A percentile compares a stretch with the other conserved stretches of the same genome.
These are phyloP conservation scores for Amaranthus palmeri DNA, from an alignment of 148 eudicot genomes.

Conservation along the genomic window DNA sequence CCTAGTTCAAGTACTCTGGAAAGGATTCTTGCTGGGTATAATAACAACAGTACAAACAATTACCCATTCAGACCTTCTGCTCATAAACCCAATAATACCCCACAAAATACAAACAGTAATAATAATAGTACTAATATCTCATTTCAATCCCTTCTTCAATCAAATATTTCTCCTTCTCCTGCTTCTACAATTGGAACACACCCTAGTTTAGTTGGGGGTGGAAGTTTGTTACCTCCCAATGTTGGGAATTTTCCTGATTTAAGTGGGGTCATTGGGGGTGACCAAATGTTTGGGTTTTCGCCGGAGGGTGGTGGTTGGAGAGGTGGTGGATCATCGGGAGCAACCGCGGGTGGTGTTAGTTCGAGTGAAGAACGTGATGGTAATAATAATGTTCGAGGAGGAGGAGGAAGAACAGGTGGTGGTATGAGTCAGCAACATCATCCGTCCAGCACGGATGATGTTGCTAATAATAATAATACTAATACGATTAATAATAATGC, in stretches of 20 bases:
- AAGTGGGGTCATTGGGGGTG: constrained; percentile 6
- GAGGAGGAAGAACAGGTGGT: neutral
- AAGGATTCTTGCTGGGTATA: constrained; percentile 11
- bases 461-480: neutral
- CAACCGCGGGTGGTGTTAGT: neutral
- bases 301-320: constrained; percentile 19
- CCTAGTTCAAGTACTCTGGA: neutral
- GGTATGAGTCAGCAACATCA: constrained; percentile 3
- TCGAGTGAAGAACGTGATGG: neutral
- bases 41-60: neutral
- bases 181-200: neutral
- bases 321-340: neutral
- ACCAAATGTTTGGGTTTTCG: constrained; percentile 15
- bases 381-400: neutral
- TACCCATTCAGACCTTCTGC: constrained; percentile 26
- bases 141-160: constrained; percentile 1
- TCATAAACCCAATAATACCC: constrained; percentile 3
- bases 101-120: neutral
- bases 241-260: constrained; percentile 8
- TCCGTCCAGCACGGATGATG: neutral
- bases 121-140: neutral
- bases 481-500: neutral
- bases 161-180: neutral
- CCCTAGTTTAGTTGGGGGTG: neutral
- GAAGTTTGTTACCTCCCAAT: neutral